Evolutionary conservation across 352 stramenopile genomes (phyloP).

Genomic region (Pilasporangium apinafurcum): DNA sequence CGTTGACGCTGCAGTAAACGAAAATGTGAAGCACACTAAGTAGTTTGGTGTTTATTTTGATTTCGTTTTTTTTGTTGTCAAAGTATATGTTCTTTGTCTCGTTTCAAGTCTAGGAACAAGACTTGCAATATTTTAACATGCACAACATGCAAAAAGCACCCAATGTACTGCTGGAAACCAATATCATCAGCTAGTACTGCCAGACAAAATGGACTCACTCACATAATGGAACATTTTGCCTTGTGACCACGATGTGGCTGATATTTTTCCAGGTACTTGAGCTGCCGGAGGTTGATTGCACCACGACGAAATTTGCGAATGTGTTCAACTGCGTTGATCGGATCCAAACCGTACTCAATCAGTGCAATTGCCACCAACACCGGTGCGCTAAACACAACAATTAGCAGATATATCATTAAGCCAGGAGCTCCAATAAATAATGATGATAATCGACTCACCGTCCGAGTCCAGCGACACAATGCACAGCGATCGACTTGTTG

Average conservation of each 20-base stretch:
- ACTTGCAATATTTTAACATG: too few species aligned
- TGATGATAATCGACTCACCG: constrained; percentile 37
- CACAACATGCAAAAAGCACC: too few species aligned
- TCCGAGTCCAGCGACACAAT: constrained; percentile 97
- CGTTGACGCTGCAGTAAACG: too few species aligned
- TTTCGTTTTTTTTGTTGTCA: too few species aligned
- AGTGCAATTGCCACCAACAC: constrained; percentile 97
- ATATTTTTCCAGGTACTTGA: constrained; percentile 97
- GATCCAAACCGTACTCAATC: constrained; percentile 95
- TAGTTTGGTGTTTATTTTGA: too few species aligned
- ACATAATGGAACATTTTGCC: constrained; percentile 84
- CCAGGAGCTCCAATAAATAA: neutral
- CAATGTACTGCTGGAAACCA: too few species aligned
- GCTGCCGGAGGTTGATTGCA: constrained; percentile 97
- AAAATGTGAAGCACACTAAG: too few species aligned
- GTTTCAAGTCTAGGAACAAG: too few species aligned
- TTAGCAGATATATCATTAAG: neutral
- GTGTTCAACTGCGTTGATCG: constrained; percentile 96
- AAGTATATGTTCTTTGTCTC: too few species aligned
- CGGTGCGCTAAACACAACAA: constrained; percentile 62
- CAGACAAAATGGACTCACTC: too few species aligned
- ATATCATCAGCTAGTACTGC: too few species aligned
- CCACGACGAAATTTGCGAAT: constrained; percentile 93
- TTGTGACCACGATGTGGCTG: constrained; percentile 66
- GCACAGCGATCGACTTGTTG: constrained; percentile 92